phyloP scores from a whole-genome alignment of 2,329 filamentous ascomycete genomes.

The Colletotrichum gigasporum region DNA sequence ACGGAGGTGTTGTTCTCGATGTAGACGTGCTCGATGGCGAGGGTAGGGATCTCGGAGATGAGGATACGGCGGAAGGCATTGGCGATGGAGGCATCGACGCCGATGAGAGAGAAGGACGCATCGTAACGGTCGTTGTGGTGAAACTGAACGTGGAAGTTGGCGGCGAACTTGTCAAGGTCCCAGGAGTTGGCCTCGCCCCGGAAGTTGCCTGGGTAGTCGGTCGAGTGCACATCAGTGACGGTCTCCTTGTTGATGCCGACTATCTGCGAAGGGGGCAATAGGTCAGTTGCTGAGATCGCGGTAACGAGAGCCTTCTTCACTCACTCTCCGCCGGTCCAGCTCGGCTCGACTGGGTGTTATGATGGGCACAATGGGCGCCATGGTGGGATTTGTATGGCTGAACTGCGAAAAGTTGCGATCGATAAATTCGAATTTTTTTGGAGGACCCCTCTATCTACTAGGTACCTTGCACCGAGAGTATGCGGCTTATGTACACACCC shows the following conservation, averaged over 20 bases:
- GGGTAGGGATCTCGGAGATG: slow-evolving; percentile 90
- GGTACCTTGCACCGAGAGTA: slow-evolving; percentile 27
- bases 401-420: slow-evolving; percentile 28
- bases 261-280: slow-evolving; percentile 61
- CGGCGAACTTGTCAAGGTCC: slow-evolving; percentile 76
- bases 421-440: slow-evolving; percentile 32
- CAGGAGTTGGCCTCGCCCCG: slow-evolving; percentile 88
- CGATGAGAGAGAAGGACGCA: slow-evolving; percentile 89
- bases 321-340: slow-evolving; percentile 69
- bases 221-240: slow-evolving; percentile 87
- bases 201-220: slow-evolving; percentile 91
- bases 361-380: slow-evolving; percentile 56
- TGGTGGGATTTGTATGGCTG: slow-evolving; percentile 39
- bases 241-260: slow-evolving; percentile 91
- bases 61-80: slow-evolving; percentile 98
- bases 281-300: not conserved
- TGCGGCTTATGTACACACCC: slow-evolving; percentile 26
- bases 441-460: slow-evolving; percentile 32
- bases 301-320: slow-evolving; percentile 30
- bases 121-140: slow-evolving; percentile 84
- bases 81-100: slow-evolving; percentile 90
- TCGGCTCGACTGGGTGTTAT: slow-evolving; percentile 61
- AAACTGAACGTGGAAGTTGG: slow-evolving; percentile 79
- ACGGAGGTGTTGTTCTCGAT: slow-evolving; percentile 97
- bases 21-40: slow-evolving; percentile 94